Evolutionary conservation across 768 basidiomycete species (phyloP).

Genomic region (Tylopilus subfusipes): DNA sequence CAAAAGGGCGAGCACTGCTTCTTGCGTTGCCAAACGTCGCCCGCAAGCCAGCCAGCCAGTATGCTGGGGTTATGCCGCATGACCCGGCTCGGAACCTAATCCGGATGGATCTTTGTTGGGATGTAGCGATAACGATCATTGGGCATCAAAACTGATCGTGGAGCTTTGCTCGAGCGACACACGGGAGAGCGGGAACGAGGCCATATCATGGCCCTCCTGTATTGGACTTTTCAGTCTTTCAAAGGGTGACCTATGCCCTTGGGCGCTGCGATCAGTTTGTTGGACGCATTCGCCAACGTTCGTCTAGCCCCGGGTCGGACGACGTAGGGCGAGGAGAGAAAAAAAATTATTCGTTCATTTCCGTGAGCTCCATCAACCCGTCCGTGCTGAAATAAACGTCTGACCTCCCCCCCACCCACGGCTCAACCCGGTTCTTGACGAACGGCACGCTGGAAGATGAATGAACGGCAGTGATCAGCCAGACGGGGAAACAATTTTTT

Average conservation of each 20-base stretch:
- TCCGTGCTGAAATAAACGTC: slow-evolving; percentile 24
- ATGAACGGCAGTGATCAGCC: slow-evolving; percentile 18
- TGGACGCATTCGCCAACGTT: slow-evolving; percentile 3
- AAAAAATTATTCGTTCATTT: slow-evolving; percentile 32
- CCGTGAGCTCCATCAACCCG: slow-evolving; percentile 19
- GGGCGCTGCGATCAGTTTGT: background rate
- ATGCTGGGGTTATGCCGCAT: background rate
- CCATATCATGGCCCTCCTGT: background rate
- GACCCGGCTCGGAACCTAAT: background rate
- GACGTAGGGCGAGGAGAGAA: slow-evolving; percentile 9
- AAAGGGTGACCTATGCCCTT: background rate
- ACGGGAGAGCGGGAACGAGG: background rate
- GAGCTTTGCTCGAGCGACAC: background rate
- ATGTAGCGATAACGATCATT: background rate
- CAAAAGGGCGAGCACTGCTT: slow-evolving; percentile 58
- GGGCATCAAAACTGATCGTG: background rate
- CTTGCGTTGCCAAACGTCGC: background rate
- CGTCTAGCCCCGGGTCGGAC: slow-evolving; percentile 14
- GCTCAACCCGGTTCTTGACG: slow-evolving; percentile 1
- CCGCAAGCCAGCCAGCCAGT: background rate
- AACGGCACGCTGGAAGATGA: slow-evolving; percentile 9
- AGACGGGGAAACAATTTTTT: slow-evolving; percentile 14
- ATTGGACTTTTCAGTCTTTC: background rate
- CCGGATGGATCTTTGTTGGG: background rate
- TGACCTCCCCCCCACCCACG: slow-evolving; percentile 8